Evolutionary conservation across 2,329 filamentous ascomycete genomes (phyloP).

Genomic region (Proliferodiscus dingleyae): DNA sequence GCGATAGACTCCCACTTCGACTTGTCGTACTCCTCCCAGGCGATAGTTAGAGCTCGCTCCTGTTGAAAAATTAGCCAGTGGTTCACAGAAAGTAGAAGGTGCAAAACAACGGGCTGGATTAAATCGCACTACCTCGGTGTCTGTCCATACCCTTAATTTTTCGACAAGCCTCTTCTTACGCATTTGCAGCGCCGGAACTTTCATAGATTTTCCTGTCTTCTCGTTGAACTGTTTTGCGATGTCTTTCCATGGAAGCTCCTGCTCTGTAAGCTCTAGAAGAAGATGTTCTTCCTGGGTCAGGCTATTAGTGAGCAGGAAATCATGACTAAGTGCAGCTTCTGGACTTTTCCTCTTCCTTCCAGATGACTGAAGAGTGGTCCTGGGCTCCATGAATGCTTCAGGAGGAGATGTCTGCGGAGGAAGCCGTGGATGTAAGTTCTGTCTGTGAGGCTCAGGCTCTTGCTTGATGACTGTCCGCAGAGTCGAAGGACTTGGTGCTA

Average conservation of each 20-base stretch:
- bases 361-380: constrained; percentile 9
- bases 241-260: constrained; percentile 33
- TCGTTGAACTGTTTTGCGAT: constrained; percentile 30
- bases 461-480: constrained; percentile 15
- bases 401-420: constrained; percentile 24
- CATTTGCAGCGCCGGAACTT: constrained; percentile 35
- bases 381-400: constrained; percentile 14
- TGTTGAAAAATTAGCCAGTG: constrained; percentile 15
- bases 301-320: constrained; percentile 10
- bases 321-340: constrained; percentile 7
- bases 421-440: constrained; percentile 20
- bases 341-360: constrained; percentile 23
- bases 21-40: constrained; percentile 30
- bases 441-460: constrained; percentile 11
- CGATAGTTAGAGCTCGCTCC: constrained; percentile 29
- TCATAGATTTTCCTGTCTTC: constrained; percentile 27
- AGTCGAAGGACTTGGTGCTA: constrained; percentile 21
- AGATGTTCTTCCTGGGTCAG: constrained; percentile 30
- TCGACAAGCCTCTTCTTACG: constrained; percentile 33
- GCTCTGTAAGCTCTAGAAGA: constrained; percentile 32
- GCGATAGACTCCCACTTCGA: constrained; percentile 31
- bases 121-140: constrained; percentile 15
- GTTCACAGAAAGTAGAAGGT: constrained; percentile 5
- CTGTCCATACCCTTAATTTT: constrained; percentile 26
- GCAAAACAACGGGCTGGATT: constrained; percentile 12